A percentile compares a stretch with the other conserved stretches of the same genome.
Evolutionary conservation across 768 basidiomycete genomes (phyloP).

Genomic region (Mycena crocata): DNA sequence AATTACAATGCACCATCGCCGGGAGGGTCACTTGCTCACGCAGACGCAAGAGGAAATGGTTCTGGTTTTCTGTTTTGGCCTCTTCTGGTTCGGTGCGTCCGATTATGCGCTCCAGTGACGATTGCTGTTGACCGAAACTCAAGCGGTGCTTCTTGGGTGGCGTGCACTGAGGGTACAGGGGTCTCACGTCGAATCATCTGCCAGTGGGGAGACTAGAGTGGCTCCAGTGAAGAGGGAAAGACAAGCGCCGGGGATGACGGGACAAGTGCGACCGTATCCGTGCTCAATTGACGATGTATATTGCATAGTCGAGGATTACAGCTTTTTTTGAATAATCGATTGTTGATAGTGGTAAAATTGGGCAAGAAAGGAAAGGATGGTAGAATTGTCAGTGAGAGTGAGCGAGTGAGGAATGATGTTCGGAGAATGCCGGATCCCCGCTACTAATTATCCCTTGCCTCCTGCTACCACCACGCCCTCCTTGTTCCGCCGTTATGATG

Average conservation of each 20-base stretch:
- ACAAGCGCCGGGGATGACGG: background rate
- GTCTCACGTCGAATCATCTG: no score
- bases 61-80: conserved; percentile 75
- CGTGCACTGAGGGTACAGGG: conserved; percentile 45
- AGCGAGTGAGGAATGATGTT: no score
- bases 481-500: conserved; percentile 63
- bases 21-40: conserved; percentile 69
- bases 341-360: background rate
- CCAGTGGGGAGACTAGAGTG: conserved; percentile 19
- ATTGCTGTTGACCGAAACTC: conserved; percentile 13
- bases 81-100: conserved; percentile 82
- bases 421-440: conserved; percentile 32
- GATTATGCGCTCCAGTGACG: background rate
- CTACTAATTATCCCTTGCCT: conserved; percentile 25
- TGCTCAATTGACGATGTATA: conserved; percentile 71
- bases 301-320: conserved; percentile 81
- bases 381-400: no score
- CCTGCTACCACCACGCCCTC: conserved; percentile 27
- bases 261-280: conserved; percentile 56
- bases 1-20: conserved; percentile 74
- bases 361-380: conserved; percentile 1
- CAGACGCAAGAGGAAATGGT: conserved; percentile 80
- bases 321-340: conserved; percentile 50
- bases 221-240: conserved; percentile 18
- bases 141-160: conserved; percentile 59